phyloP scores from a whole-genome alignment of 371 early-diverging fungal species.

The Circinella minor region DNA sequence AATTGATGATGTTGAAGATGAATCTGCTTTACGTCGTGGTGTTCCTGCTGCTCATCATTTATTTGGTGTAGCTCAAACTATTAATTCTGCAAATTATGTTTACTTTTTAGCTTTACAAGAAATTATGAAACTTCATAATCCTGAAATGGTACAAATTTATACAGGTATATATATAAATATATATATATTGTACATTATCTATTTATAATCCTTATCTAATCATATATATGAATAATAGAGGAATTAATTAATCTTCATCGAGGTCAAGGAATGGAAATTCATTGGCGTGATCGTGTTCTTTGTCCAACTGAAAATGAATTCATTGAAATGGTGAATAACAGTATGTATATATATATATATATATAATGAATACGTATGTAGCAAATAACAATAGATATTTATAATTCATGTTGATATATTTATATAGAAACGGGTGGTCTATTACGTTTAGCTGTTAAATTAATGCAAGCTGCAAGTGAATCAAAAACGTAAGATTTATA shows the following conservation, averaged over 20 bases:
- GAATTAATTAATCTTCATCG: slow-evolving; percentile 90
- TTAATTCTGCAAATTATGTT: slow-evolving; percentile 95
- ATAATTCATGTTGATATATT: too few species aligned
- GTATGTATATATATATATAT: slow-evolving; percentile 47
- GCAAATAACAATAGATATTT: too few species aligned
- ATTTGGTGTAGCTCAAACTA: slow-evolving; percentile 89
- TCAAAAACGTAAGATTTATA: slow-evolving; percentile 32
- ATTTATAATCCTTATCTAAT: background rate
- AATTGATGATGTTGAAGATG: slow-evolving; percentile 97
- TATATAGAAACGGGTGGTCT: slow-evolving; percentile 93
- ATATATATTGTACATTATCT: too few species aligned
- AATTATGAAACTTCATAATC: slow-evolving; percentile 67
- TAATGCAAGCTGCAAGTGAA: slow-evolving; percentile 81
- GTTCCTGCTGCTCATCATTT: slow-evolving; percentile 96
- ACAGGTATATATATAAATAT: slow-evolving; percentile 50
- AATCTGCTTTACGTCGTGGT: slow-evolving; percentile 86
- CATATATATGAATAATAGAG: slow-evolving; percentile 37
- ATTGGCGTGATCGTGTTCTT: slow-evolving; percentile 84
- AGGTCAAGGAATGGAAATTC: slow-evolving; percentile 95
- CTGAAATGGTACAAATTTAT: slow-evolving; percentile 77
- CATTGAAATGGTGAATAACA: slow-evolving; percentile 92
- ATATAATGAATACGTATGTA: too few species aligned
- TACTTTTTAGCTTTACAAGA: slow-evolving; percentile 92
- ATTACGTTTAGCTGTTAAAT: slow-evolving; percentile 87
- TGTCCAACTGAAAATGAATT: slow-evolving; percentile 92